Evolutionary conservation across 495 filamentous ascomycete species (phyloP), one percentile per base, ranked within the genome.

Genomic region (Eremomyces bilateralis): DNA sequence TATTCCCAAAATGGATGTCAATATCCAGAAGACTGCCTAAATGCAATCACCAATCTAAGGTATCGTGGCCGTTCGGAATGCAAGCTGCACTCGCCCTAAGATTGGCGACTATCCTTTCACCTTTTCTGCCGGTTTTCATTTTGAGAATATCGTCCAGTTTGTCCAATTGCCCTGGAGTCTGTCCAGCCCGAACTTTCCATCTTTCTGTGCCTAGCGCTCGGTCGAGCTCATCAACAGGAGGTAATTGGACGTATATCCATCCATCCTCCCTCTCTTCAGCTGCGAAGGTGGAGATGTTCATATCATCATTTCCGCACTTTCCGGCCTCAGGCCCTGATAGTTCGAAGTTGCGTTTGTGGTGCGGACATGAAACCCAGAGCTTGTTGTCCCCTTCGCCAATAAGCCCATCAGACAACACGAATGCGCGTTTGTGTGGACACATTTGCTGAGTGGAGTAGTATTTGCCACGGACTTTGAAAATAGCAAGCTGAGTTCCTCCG

Each of bases 371-470:
- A 2, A 95, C 72, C 73, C 76, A 92, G 20, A 80, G 76, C 31
- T 76, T 71, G 29, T 57, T 52, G 38, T 57, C 45, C 21, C 49
- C 57, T 35, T 91, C 75, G n/a, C 85, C 85, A 27, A 94, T 69
- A 1, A 95, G 47, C 3, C 81, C 80, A 49, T 94, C 85, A 0
- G 76, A 76, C 21, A 94, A 65, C 20, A 81, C 76, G 53, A 95
- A 94, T 0, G 84, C 72, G 19, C 84, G 78, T 56, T 92, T 93
- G 57, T 93, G 82, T 11, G 85, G 85, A 51, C 85, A 95, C 85
- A 95, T 95, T 52, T 95, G 83, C 63, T 95, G 85, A 12, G 75
- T 76, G n/a, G 80, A 78, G 49, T 84, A 88, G 56, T 68, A 91
- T 33, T 69, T 66, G 15, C 81, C 85, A 38, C 69, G 67, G 41